Conservation (phyloP, 139 green algal genomes). For the Yamagishiella unicocca region DNA sequence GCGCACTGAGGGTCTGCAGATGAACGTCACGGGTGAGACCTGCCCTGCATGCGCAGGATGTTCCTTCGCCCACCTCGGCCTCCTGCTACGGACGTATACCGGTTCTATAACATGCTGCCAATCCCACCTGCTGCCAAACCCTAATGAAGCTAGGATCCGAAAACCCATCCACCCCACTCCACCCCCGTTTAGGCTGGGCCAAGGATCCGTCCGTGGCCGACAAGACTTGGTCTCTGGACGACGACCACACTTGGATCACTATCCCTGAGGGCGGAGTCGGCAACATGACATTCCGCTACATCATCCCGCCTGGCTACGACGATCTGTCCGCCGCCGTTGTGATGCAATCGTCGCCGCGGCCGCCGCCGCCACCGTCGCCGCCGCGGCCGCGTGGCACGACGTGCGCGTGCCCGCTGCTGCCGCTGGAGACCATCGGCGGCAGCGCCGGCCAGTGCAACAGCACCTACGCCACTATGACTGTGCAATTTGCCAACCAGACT, state of each 20-base stretch:
- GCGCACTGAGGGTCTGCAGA: conserved; percentile 36
- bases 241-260: background rate
- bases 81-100: too few species aligned
- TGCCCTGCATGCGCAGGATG: too few species aligned
- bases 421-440: conserved; percentile 3
- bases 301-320: conserved; percentile 54
- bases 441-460: conserved; percentile 2
- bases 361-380: conserved; percentile 47
- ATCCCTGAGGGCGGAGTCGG: conserved; percentile 41
- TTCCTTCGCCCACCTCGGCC: background rate
- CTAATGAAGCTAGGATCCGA: too few species aligned
- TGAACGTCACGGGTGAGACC: conserved; percentile 23
- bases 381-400: background rate
- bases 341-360: conserved; percentile 27
- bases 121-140: too few species aligned
- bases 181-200: too few species aligned
- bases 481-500: background rate
- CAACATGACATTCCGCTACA: conserved; percentile 59
- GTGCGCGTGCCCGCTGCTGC: conserved; percentile 35
- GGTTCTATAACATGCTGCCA: too few species aligned
- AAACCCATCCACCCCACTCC: too few species aligned
- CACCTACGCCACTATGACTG: conserved; percentile 22
- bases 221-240: too few species aligned
- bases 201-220: too few species aligned
- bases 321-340: conserved; percentile 58